These are phyloP conservation scores for Blastobotrys malaysiensis DNA, from an alignment of 1,139 yeast genomes.

Conservation along the genomic window DNA sequence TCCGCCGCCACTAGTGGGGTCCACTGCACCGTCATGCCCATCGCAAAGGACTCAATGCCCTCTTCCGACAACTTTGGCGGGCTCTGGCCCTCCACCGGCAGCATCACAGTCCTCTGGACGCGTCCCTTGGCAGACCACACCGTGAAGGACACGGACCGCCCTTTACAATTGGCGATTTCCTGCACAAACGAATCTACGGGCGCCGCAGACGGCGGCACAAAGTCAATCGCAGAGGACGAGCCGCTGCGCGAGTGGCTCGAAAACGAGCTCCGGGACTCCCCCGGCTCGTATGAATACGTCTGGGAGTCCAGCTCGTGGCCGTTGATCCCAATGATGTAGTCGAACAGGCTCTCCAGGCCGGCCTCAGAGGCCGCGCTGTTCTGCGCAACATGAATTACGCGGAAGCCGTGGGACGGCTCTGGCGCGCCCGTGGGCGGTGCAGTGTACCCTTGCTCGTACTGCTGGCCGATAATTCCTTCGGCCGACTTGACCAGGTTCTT, in stretches of 20 bases:
- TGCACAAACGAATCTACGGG: conserved; percentile 28
- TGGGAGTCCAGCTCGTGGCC: conserved; percentile 47
- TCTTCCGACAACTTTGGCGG: conserved; percentile 5
- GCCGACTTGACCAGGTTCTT: conserved; percentile 73
- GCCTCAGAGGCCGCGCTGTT: conserved; percentile 40
- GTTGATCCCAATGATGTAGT: conserved; percentile 72
- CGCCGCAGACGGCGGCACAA: conserved; percentile 15
- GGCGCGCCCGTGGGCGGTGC: conserved; percentile 23
- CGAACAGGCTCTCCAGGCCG: conserved; percentile 80
- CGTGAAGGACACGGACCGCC: conserved; percentile 46
- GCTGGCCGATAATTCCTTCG: conserved; percentile 40
- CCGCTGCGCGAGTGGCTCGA: conserved; percentile 1
- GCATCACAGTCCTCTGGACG: conserved; percentile 44
- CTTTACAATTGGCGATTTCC: conserved; percentile 28
- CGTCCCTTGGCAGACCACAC: conserved; percentile 95
- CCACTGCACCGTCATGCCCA: conserved; percentile 73
- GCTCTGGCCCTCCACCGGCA: conserved; percentile 25
- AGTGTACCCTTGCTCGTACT: background rate
- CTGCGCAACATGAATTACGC: conserved; percentile 47
- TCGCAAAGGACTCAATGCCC: conserved; percentile 22
- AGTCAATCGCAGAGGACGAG: conserved; percentile 21
- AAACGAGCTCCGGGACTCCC: background rate
- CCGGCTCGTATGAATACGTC: background rate
- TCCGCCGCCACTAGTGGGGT: conserved; percentile 72
- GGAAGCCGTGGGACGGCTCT: conserved; percentile 43